Evolutionary conservation across 345 rosid species (phyloP), one percentile per base, ranked within the genome.

Genomic region (Mercurialis annua): DNA sequence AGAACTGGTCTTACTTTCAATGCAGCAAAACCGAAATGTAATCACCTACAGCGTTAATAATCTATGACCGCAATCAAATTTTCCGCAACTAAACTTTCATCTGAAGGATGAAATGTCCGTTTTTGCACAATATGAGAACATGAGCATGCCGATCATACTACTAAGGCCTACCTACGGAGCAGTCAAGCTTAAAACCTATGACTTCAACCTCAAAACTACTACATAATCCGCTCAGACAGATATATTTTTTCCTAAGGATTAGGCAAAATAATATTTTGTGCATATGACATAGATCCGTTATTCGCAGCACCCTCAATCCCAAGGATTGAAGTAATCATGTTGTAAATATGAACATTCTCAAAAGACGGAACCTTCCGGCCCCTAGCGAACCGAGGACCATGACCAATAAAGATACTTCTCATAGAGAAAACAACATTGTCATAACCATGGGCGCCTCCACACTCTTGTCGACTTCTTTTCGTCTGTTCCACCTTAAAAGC

Each of bases 381-480:
- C 51, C 83, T 70, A 0, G 82, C 77, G 63, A 93, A 93, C 82
- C 77, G 81, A 60, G 97, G 98, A 69, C 96, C 98, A 5, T 91
- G 96, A 55, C 92, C 97, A 16, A 93, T 84, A 70, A 91, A 93
- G 74, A 93, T 87, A 42, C 87, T 79, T 69, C 98, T 89, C 97
- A 91, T 93, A 14, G 98, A 93, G 81, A 93, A 93, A 72, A 90
- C 15, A 1, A 86, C 87, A 71, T 89, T 90, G 71, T 93, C 97
- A 75, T 93, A 93, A 7, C 98, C 97, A 23, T 93, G 97, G 9
- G 90, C 83, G 66, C 98, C 98, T 38, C 96, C 96, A 50, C 98
- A 93, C 55, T 93, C 98, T 55, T 84, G 79, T 6, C 46, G 73
- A 30, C 74, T 63, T 21, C 75, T 80, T 52, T 75, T 73, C 81